A percentile compares a stretch with the other conserved stretches of the same genome.
Evolutionary conservation across 257 asterid genomes (phyloP).

Genomic region (Solanum corneliomulleri): DNA sequence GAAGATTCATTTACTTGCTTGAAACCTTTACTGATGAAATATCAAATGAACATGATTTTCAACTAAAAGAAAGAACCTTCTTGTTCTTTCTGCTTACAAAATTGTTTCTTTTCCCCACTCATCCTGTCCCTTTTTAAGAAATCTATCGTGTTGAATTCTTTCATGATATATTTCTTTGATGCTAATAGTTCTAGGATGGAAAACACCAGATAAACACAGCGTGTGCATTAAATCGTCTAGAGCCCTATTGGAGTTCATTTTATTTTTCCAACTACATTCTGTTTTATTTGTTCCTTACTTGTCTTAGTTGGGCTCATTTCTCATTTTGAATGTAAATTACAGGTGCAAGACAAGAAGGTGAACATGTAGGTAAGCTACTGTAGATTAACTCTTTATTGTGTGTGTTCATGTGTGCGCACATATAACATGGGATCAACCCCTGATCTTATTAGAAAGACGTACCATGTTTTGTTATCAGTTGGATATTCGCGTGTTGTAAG

Average conservation of each 20-base stretch:
- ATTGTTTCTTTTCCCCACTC: neutral
- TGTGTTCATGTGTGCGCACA: neutral
- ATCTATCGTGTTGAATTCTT: neutral
- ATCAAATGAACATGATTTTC: neutral
- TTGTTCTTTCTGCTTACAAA: neutral
- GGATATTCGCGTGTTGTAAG: slow-evolving; percentile 36
- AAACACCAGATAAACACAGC: neutral
- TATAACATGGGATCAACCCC: neutral
- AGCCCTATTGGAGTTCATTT: neutral
- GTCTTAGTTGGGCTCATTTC: neutral
- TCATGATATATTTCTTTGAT: neutral
- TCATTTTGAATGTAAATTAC: neutral
- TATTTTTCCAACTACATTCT: neutral
- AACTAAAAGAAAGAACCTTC: neutral
- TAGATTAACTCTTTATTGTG: neutral
- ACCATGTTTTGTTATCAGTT: neutral
- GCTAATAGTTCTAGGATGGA: neutral
- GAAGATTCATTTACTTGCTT: neutral
- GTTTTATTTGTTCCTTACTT: neutral
- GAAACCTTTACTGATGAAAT: neutral
- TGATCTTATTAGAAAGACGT: neutral
- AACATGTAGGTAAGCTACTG: slow-evolving; percentile 6
- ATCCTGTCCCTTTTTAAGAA: neutral
- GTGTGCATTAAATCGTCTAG: neutral
- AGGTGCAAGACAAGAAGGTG: slow-evolving; percentile 20